Conservation (phyloP, 169 alveolate species). For the Miamiensis avidus region DNA sequence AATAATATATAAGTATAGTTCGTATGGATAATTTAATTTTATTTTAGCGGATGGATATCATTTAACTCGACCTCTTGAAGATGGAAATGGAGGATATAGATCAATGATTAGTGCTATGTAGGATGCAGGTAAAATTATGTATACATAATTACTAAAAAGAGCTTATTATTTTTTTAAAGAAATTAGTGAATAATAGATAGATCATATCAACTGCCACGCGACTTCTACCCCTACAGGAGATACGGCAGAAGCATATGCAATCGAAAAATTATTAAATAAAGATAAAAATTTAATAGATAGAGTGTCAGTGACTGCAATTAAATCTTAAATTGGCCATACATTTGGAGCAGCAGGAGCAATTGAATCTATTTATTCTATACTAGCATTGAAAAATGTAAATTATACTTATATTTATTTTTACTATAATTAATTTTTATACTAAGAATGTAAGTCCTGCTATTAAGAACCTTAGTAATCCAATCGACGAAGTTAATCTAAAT, state of each 20-base stretch:
- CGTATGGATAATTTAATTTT: no score
- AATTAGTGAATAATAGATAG: slow-evolving; percentile 34
- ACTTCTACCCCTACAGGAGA: slow-evolving; percentile 71
- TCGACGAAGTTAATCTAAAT: not conserved
- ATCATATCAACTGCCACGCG: slow-evolving; percentile 60
- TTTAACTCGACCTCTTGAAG: slow-evolving; percentile 54
- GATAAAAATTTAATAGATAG: slow-evolving; percentile 9
- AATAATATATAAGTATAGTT: no score
- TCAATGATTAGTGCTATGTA: slow-evolving; percentile 48
- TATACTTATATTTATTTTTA: no score
- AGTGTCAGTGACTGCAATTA: slow-evolving; percentile 46
- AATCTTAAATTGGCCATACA: slow-evolving; percentile 63
- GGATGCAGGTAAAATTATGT: slow-evolving; percentile 36
- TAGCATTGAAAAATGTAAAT: slow-evolving; percentile 20
- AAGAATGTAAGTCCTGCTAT: slow-evolving; percentile 31
- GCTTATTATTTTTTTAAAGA: not conserved
- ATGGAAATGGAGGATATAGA: slow-evolving; percentile 51
- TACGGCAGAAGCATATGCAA: slow-evolving; percentile 50
- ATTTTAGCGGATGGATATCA: slow-evolving; percentile 53
- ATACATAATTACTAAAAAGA: no score
- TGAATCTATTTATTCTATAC: slow-evolving; percentile 45
- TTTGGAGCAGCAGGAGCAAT: slow-evolving; percentile 67
- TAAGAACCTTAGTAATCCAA: slow-evolving; percentile 43
- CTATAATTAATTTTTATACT: no score
- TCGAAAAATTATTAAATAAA: slow-evolving; percentile 32